phyloP scores from a whole-genome alignment of 2,329 filamentous ascomycete genomes.

The Aspergillus arachidicola region DNA sequence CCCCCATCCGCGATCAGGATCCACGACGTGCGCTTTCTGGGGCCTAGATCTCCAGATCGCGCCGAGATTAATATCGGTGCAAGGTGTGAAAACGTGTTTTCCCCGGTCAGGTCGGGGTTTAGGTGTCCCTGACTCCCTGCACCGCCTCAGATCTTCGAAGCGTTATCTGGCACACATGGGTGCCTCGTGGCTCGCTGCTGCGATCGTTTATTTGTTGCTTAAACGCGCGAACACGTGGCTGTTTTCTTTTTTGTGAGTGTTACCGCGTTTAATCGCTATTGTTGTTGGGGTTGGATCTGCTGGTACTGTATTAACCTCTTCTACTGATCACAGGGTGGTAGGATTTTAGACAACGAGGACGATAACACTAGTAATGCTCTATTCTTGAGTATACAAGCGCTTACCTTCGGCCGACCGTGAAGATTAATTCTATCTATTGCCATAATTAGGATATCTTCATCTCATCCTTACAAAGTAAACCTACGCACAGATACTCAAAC shows the following conservation, averaged over 20 bases:
- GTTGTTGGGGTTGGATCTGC: neutral
- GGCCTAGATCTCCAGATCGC: neutral
- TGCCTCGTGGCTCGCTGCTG: neutral
- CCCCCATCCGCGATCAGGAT: neutral
- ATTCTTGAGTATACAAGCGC: neutral
- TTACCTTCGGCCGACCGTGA: neutral
- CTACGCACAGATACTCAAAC: neutral
- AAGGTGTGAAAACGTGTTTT: neutral
- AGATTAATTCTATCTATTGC: neutral
- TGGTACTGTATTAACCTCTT: neutral
- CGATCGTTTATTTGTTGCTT: neutral
- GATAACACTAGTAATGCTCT: neutral
- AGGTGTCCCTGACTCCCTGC: neutral
- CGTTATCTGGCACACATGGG: neutral
- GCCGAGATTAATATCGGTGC: neutral
- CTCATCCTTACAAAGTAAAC: neutral
- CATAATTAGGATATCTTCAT: neutral
- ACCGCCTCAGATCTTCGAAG: neutral
- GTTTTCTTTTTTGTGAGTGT: too few relatives aligned
- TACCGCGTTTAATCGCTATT: neutral
- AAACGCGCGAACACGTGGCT: neutral
- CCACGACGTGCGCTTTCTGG: neutral
- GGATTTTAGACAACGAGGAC: neutral
- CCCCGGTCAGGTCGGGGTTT: neutral
- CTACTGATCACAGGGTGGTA: too few relatives aligned